Evolutionary conservation across 345 rosid genomes (phyloP).

Genomic region (Punica granatum): DNA sequence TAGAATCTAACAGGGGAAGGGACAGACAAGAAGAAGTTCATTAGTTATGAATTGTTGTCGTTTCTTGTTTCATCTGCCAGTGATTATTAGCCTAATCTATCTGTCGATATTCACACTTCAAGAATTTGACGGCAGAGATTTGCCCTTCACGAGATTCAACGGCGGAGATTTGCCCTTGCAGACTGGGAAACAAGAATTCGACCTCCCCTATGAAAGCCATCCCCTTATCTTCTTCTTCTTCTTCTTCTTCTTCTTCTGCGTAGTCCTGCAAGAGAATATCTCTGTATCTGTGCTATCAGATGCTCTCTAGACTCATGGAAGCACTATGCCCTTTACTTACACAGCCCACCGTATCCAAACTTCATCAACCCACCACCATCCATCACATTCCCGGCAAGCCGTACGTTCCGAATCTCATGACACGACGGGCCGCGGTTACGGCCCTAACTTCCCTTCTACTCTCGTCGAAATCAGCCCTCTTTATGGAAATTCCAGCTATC

Average conservation of each 20-base stretch:
- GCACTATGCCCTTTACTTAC: background rate
- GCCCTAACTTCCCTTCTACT: background rate
- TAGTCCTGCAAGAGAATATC: no score
- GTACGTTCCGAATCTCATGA: background rate
- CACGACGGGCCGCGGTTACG: background rate
- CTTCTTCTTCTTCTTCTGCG: no score
- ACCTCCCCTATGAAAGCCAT: background rate
- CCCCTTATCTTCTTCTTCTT: background rate
- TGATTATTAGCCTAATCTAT: no score
- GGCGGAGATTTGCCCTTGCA: background rate
- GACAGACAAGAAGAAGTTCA: background rate
- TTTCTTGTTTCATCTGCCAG: no score
- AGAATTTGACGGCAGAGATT: conserved; percentile 1
- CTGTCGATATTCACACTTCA: no score
- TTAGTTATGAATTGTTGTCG: background rate
- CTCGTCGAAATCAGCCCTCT: background rate
- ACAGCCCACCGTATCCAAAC: background rate
- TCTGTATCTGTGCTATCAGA: background rate
- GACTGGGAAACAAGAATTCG: background rate
- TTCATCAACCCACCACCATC: background rate
- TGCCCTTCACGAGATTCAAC: background rate
- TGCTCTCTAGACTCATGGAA: background rate
- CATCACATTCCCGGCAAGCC: background rate
- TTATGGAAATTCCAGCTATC: background rate
- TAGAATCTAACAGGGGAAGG: background rate